These are phyloP conservation scores for Fusarium continuum DNA, from an alignment of 2,329 filamentous ascomycete genomes.

Conservation along the genomic window DNA sequence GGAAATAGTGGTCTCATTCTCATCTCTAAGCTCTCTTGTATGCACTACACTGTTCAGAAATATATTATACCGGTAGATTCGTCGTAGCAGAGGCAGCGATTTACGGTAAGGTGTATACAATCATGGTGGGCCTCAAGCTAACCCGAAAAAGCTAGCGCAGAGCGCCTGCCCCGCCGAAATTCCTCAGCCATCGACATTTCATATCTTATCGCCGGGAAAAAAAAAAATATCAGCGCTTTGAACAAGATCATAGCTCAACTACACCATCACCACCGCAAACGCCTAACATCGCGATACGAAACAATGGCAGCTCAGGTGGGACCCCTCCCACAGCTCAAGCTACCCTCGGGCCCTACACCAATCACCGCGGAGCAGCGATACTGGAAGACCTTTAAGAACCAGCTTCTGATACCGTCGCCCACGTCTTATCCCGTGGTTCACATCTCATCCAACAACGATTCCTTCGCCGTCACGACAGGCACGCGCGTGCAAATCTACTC, in stretches of 20 bases:
- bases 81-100: too few relatives aligned
- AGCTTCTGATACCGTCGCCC: slow-evolving; percentile 87
- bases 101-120: too few relatives aligned
- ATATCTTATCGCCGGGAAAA: slow-evolving; percentile 42
- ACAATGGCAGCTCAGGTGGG: slow-evolving; percentile 87
- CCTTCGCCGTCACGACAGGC: slow-evolving; percentile 94
- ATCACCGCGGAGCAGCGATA: slow-evolving; percentile 93
- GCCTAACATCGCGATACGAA: slow-evolving; percentile 32
- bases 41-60: too few relatives aligned
- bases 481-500: slow-evolving; percentile 94
- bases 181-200: slow-evolving; percentile 36
- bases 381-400: slow-evolving; percentile 95
- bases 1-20: too few relatives aligned
- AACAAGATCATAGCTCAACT: slow-evolving; percentile 8
- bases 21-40: too few relatives aligned
- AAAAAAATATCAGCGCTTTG: slow-evolving; percentile 41
- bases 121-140: too few relatives aligned
- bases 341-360: slow-evolving; percentile 82
- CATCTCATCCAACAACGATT: slow-evolving; percentile 79
- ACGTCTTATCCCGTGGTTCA: slow-evolving; percentile 90
- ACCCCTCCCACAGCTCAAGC: slow-evolving; percentile 81
- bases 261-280: slow-evolving; percentile 26
- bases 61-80: too few relatives aligned
- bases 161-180: slow-evolving; percentile 1
- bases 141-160: background rate